Evolutionary conservation across 2,329 filamentous ascomycete genomes (phyloP), one percentile per base, ranked within the genome.

Genomic region (Colletotrichum agaves): DNA sequence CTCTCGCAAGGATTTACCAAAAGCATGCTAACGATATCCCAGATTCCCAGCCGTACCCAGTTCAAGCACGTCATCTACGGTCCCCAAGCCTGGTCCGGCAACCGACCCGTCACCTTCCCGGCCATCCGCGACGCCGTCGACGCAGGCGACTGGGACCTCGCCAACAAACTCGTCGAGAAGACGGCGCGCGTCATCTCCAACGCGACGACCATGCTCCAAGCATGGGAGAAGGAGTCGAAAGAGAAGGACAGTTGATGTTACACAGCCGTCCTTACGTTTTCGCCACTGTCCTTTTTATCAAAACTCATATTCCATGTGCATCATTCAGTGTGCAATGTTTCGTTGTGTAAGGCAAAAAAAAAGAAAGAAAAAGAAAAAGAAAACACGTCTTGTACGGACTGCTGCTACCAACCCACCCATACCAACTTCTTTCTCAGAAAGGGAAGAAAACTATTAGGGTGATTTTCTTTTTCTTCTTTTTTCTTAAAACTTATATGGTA

Each of bases 1-100:
- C 15, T 17, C 23, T 50, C 13, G 35, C 35, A 15, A 37, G 13
- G 15, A 31, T 41, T 37, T 4, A 23, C 12, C 7, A 43, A 63
- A 73, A 74, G 1, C 17, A 3, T 27, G 12, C 52, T 67, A 23
- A 71, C 63, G 57, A 13, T 23, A 64, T 53, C 10, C 63, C n/a
- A 94, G 91, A 87, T 97, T 4, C 92, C 93, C 43, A 93, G 93
- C 73, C 90, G 95, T 71, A 92, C 92, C 5, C 96, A 98, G 80
- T 99, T 94, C 85, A 97, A 97, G 78, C 96, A 98, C 79, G 87
- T 97, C 75, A 82, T 99, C 63, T 97, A 94, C 76, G 95, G 92
- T 2, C 96, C 96, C 0, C 88, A 93, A 74, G 82, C 88, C 3
- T 94, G 93, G 91, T 90, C 90, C 37, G 88, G 86, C 41, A 87